Evolutionary conservation across 2,329 filamentous ascomycete genomes (phyloP).

Genomic region (Colletotrichum echinochloae): DNA sequence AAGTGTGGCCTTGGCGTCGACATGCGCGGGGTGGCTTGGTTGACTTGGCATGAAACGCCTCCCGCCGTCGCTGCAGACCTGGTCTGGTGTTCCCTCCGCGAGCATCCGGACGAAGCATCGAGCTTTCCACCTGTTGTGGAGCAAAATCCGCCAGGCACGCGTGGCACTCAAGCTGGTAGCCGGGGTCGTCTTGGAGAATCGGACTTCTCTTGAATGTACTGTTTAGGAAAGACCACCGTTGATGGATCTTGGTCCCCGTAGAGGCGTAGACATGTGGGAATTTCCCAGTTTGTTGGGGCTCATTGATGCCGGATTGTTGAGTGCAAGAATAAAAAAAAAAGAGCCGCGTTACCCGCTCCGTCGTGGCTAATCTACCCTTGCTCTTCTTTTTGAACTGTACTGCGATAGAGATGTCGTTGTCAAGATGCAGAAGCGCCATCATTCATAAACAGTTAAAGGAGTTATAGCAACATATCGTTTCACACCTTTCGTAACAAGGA

Average conservation of each 20-base stretch:
- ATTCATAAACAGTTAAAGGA: no score
- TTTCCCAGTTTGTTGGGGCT: slow-evolving; percentile 32
- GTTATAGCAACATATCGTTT: no score
- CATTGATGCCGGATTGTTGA: slow-evolving; percentile 34
- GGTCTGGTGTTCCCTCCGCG: not conserved
- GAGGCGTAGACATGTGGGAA: slow-evolving; percentile 23
- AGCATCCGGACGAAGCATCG: slow-evolving; percentile 16
- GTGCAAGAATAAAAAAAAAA: not conserved
- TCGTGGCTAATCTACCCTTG: not conserved
- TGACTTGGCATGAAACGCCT: slow-evolving; percentile 14
- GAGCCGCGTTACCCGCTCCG: slow-evolving; percentile 23
- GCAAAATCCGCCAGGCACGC: not conserved
- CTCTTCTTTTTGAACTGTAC: not conserved
- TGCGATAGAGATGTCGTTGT: no score
- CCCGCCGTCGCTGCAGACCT: slow-evolving; percentile 7
- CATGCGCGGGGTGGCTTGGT: slow-evolving; percentile 25
- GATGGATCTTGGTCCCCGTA: slow-evolving; percentile 6
- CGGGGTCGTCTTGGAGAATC: slow-evolving; percentile 16
- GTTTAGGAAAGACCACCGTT: slow-evolving; percentile 20
- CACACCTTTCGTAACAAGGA: no score
- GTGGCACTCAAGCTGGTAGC: not conserved
- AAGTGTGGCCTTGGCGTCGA: slow-evolving; percentile 37
- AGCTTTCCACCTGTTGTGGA: not conserved
- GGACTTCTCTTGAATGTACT: slow-evolving; percentile 12
- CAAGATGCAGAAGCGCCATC: no score